Percentiles rank a stretch among this genome's conserved stretches.
These are phyloP conservation scores for Ceratobasidium papillatum DNA, from an alignment of 1,284 basidiomycete species.

Conservation along the genomic window DNA sequence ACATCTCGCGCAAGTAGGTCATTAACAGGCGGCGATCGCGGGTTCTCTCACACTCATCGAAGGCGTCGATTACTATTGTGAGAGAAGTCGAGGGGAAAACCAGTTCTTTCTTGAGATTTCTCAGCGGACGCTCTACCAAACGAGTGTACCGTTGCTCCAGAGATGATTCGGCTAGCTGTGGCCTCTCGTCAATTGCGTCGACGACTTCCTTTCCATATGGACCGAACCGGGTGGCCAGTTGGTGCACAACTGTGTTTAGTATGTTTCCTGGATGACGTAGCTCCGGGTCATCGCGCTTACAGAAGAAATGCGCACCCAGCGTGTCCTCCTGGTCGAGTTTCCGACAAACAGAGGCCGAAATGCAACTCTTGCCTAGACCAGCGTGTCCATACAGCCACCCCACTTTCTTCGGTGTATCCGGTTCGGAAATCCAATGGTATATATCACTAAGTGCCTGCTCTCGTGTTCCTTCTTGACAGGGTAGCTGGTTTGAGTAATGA, in stretches of 20 bases:
- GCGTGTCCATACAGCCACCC: neutral
- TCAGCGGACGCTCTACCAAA: neutral
- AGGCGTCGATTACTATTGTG: neutral
- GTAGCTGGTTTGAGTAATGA: neutral
- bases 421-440: neutral
- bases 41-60: conserved; percentile 10
- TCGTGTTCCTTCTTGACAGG: neutral
- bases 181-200: neutral
- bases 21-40: neutral
- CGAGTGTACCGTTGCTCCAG: neutral
- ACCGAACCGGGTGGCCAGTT: neutral
- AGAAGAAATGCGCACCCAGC: neutral
- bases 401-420: neutral
- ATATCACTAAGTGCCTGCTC: neutral
- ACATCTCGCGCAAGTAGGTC: neutral
- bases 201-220: neutral
- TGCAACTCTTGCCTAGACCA: conserved; percentile 10
- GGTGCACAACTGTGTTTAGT: neutral
- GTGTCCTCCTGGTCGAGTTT: neutral
- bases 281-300: conserved; percentile 14
- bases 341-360: conserved; percentile 1
- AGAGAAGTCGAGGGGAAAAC: neutral
- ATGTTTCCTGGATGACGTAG: neutral
- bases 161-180: neutral
- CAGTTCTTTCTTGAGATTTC: neutral